Conservation (phyloP, 306 rosid genomes). For the Astragalus glycyphyllos region DNA sequence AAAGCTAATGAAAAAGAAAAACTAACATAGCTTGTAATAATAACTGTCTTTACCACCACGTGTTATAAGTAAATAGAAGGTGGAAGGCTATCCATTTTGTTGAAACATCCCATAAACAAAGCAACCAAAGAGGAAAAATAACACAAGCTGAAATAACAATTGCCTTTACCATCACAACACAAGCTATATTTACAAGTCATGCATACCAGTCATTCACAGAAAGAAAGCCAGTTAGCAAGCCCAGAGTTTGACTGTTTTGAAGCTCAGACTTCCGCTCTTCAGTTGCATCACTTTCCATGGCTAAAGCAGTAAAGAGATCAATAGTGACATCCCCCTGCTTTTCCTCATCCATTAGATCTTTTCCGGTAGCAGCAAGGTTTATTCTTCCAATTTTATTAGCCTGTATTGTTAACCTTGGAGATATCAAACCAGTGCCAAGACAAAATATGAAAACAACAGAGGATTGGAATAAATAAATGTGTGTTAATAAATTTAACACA, state of each 20-base stretch:
- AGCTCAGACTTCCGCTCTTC: conserved; percentile 80
- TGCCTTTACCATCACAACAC: conserved; percentile 12
- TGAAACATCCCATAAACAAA: background rate
- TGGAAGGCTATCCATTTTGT: conserved; percentile 6
- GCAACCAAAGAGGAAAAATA: conserved; percentile 1
- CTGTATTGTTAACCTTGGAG: conserved; percentile 52
- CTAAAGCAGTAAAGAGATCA: conserved; percentile 86
- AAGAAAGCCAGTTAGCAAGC: conserved; percentile 94
- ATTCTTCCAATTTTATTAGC: conserved; percentile 94
- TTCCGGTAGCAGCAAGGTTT: conserved; percentile 97
- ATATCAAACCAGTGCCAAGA: conserved; percentile 20
- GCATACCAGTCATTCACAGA: conserved; percentile 91
- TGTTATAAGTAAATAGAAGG: background rate
- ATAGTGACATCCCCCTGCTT: conserved; percentile 88
- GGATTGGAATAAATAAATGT: background rate
- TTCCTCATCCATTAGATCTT: conserved; percentile 98
- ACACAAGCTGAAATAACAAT: background rate
- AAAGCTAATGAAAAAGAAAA: background rate
- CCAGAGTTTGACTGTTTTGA: conserved; percentile 87
- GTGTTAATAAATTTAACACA: background rate
- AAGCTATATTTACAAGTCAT: conserved; percentile 30
- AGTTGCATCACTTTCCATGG: conserved; percentile 79
- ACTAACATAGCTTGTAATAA: conserved; percentile 1
- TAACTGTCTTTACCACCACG: background rate
- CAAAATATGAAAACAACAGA: conserved; percentile 20